Evolutionary conservation across 2,329 filamentous ascomycete genomes (phyloP).

Genomic region (Epichloe coenophiala): DNA sequence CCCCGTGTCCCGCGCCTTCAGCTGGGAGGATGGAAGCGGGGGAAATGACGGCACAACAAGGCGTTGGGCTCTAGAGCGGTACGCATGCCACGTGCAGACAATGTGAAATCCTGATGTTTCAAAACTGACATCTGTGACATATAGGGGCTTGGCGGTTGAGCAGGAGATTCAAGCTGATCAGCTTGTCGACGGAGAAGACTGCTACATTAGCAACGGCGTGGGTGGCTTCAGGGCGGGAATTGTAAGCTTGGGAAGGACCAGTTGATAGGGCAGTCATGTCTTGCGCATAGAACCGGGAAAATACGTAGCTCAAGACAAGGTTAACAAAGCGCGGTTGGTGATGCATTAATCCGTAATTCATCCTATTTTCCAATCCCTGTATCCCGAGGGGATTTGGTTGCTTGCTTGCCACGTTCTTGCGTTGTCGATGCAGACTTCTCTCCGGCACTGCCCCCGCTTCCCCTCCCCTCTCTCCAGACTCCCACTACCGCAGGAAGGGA

Average conservation of each 20-base stretch:
- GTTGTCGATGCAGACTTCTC: too few species aligned
- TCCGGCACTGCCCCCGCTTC: too few species aligned
- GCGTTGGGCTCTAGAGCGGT: conserved; percentile 67
- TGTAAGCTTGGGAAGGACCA: conserved; percentile 15
- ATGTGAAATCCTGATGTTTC: not conserved
- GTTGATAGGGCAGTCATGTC: not conserved
- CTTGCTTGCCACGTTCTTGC: too few species aligned
- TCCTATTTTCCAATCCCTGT: too few species aligned
- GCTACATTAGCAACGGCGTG: conserved; percentile 83
- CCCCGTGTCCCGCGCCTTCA: conserved; percentile 34
- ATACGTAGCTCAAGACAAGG: not conserved
- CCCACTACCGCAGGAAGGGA: not conserved
- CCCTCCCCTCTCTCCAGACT: too few species aligned
- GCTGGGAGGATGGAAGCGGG: conserved; percentile 39
- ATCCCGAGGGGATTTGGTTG: too few species aligned
- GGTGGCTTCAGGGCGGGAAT: conserved; percentile 55
- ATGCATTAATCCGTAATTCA: too few species aligned
- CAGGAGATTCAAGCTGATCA: conserved; percentile 44
- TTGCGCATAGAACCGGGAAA: not conserved
- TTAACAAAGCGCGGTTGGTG: too few species aligned
- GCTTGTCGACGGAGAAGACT: conserved; percentile 58
- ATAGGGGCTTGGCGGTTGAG: conserved; percentile 49
- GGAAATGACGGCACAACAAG: conserved; percentile 75
- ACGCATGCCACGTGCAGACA: conserved; percentile 9
- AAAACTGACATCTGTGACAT: not conserved